Evolutionary conservation across 192 early-diverging fungal genomes (phyloP), one percentile per base, ranked within the genome.

Genomic region (Rhizoclosmatium sp.): DNA sequence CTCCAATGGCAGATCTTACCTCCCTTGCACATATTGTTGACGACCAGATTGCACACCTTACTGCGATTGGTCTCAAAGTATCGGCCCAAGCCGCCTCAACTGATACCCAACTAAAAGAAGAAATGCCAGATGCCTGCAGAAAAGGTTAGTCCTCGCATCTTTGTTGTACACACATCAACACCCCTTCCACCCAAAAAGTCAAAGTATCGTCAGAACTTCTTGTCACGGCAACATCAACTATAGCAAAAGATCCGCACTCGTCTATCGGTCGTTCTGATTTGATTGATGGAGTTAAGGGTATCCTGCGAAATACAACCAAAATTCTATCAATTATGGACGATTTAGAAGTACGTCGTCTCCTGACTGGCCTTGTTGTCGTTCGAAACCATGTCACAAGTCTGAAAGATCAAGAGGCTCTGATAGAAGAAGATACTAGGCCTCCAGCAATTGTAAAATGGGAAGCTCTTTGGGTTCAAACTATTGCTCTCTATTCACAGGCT

Each of bases 271-370:
- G 87, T 10, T 47, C 65, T 7, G 47, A 71, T 23, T 78, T 90
- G 2, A 69, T 90, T 3, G 86, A 88, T 12, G 81, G 82, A 46
- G 85, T 88, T 21, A 85, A 85, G 64, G 89, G 89, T 23, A 88
- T 90, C 56, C 80, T 90, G 21, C n/a, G 58, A 4, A 87, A 86
- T 46, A 88, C 87, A 7, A 80, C 83, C 14, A 9, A 67, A 3
- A 79, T 90, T 5, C 85, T 90, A 44, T 76, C 77, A 66, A 78
- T 77, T 0, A 81, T 82, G 51, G 89, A 90, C 65, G 85, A 88
- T 49, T 71, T 81, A 10, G 89, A 89, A 80, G 80, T 87, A 19
- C 84, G 84, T 31, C 81, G 83, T 42, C 83, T 88, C 69, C 65
- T 89, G 44, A 69, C 62, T 39, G 44, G 58, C 16, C 77, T 81